These are phyloP conservation scores for Leccinum fallax DNA, from an alignment of 1,284 basidiomycete species.

Conservation along the genomic window DNA sequence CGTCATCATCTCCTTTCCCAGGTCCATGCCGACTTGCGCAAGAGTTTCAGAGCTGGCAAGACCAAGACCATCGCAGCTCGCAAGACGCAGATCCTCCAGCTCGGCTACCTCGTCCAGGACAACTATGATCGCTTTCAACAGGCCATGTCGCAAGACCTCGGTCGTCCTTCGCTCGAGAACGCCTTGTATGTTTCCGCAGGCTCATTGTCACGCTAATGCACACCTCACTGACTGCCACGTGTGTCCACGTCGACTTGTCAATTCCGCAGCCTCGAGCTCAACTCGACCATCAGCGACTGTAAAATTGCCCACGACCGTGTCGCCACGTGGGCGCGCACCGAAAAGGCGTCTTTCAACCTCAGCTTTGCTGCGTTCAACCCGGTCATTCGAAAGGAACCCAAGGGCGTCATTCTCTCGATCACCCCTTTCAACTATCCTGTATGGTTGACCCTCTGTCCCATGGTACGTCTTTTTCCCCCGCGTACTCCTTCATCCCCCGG, in stretches of 20 bases:
- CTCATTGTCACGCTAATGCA: neutral
- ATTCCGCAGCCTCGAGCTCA: slow-evolving; percentile 52
- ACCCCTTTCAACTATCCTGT: slow-evolving; percentile 66
- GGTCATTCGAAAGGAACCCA: slow-evolving; percentile 72
- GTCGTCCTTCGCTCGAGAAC: slow-evolving; percentile 55
- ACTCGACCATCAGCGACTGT: slow-evolving; percentile 58
- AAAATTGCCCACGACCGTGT: slow-evolving; percentile 68
- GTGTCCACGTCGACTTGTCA: neutral
- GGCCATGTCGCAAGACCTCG: slow-evolving; percentile 58
- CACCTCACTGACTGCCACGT: neutral
- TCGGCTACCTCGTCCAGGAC: slow-evolving; percentile 69
- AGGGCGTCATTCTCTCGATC: slow-evolving; percentile 73
- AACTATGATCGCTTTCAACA: slow-evolving; percentile 58
- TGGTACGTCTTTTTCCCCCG: slow-evolving; percentile 44
- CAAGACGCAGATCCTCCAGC: slow-evolving; percentile 66
- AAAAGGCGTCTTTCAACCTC: slow-evolving; percentile 57
- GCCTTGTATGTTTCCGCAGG: slow-evolving; percentile 49
- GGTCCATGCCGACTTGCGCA: slow-evolving; percentile 55
- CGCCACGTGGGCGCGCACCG: slow-evolving; percentile 75
- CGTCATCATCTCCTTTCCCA: slow-evolving; percentile 24
- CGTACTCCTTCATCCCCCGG: neutral
- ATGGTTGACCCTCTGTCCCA: slow-evolving; percentile 52
- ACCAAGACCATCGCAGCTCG: slow-evolving; percentile 60
- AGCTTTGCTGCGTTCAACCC: slow-evolving; percentile 61
- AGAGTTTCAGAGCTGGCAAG: slow-evolving; percentile 60